phyloP scores from a whole-genome alignment of 2,329 filamentous ascomycete genomes.

The Coniosporium tulheliwenetii region DNA sequence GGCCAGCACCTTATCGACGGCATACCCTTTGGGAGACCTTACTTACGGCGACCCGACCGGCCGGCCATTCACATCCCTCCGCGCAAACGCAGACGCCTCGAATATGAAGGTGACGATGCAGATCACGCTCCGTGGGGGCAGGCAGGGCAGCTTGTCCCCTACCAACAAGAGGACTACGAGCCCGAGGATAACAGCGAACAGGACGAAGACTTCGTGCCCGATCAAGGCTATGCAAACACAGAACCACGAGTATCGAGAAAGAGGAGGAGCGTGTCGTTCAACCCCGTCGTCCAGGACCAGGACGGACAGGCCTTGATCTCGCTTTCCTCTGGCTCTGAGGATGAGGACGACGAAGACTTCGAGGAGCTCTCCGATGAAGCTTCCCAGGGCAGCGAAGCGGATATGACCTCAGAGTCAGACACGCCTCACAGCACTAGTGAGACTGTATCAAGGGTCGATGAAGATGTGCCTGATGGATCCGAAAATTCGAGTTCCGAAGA shows the following conservation, averaged over 20 bases:
- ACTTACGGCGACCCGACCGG: constrained; percentile 43
- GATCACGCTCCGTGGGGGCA: constrained; percentile 5
- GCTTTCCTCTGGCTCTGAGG: too few relatives aligned
- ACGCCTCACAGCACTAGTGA: background rate
- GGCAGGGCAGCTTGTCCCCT: too few relatives aligned
- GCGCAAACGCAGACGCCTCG: constrained; percentile 42
- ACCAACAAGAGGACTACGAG: constrained; percentile 11
- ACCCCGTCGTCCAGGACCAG: too few relatives aligned
- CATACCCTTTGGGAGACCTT: constrained; percentile 64
- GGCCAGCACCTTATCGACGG: constrained; percentile 77
- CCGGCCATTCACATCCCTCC: constrained; percentile 59
- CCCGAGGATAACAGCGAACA: constrained; percentile 13
- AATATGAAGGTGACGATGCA: constrained; percentile 22
- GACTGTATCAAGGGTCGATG: constrained; percentile 4
- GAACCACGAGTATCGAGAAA: constrained; percentile 2
- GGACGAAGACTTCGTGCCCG: constrained; percentile 16
- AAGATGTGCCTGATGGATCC: constrained; percentile 4
- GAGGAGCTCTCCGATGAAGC: background rate
- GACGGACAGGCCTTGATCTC: too few relatives aligned
- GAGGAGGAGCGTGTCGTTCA: constrained; percentile 9
- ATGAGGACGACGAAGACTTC: constrained; percentile 5
- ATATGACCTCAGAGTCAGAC: background rate
- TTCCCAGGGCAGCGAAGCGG: too few relatives aligned
- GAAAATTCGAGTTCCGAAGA: background rate
- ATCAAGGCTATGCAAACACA: constrained; percentile 9